Evolutionary conservation across 208 protist genomes (phyloP), one percentile per base, ranked within the genome.

Genomic region (Wallacemonas sp.): DNA sequence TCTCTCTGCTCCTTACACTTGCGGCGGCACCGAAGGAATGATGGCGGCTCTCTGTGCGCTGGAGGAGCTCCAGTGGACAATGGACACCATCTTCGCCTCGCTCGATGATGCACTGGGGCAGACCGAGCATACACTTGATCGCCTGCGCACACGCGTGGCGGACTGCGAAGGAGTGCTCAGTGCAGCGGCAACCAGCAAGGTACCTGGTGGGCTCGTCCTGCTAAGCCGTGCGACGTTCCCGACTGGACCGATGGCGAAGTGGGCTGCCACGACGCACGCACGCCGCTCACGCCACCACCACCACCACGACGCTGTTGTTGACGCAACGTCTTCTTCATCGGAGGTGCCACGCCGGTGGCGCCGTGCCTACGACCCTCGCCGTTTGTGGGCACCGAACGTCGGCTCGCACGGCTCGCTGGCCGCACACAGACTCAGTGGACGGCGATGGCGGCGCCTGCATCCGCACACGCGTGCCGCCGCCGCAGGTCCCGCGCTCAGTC

Each of bases 1-100:
- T n/a, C 42, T 80, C 15, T 65, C 73, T 1, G 74, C 74, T 13
- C 74, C 74, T 1, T 66, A 68, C 33, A 21, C 69, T 3, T 59
- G 39, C 10, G 74, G 68, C 9, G 66, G 74, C 22, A 62, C 37
- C 22, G 54, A 55, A 0, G 61, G 62, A 3, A 27, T 76, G 37
- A 59, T 54, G 22, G 46, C 64, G 17, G 74, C 74, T 26, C 29
- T 80, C 15, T 53, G 42, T 34, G 29, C 63, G 4, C 44, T 80
- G 17, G 44, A 69, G 19, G 61, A 66, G 38, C 36, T 80, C 0
- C 48, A 32, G 1, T 2, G 26, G 2, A 57, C 53, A 19, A 55
- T 76, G 44, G 69, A 76, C 17, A 52, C 30, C 0, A 54, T 80
- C 2, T 55, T 71, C 3, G 38, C 60, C 36, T 63, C 68, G 1